Evolutionary conservation across 257 asterid genomes (phyloP), one percentile per base, ranked within the genome.

Genomic region (Echium plantagineum): DNA sequence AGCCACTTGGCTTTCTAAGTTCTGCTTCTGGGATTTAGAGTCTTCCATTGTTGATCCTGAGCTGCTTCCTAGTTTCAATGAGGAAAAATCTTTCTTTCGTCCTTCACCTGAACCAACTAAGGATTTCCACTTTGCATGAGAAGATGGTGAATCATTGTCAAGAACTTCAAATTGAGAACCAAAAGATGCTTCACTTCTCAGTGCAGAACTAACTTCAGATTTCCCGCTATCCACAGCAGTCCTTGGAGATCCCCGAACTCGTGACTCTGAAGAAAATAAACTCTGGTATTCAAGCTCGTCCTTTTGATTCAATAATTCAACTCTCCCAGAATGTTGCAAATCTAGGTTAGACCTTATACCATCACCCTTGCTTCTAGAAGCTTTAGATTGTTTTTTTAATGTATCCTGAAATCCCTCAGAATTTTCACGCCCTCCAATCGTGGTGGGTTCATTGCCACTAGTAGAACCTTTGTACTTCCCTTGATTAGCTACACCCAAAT

Each of bases 1-100:
- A 46, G 66, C 67, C 42, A 72, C 78, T 66, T 71, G 80, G 62
- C 59, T 76, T 70, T 59, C 71, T 35, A 67, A 72, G 70, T 75
- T 83, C 76, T 31, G 65, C 62, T 72, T 76, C 57, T 32, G 82
- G 32, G 71, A 69, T 66, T 78, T 89, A 69, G 85, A 71, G 71
- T 81, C 87, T 70, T 81, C 87, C 58, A 65, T 28, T 31, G 47
- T 71, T 59, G 72, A 60, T 54, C 75, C 72, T 65, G 78, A 70
- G 71, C 66, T 62, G 66, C 56, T 62, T 38, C 72, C 59, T 56
- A 61, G 63, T 63, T 67, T 79, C 5, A 71, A 47, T 26, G 68
- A 57, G 55, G 66, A 28, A 38, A 69, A 64, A 53, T 78, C 76
- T 67, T 70, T 72, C 67, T 66, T 74, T 53, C 66, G 72, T 15